Base-by-base conservation (phyloP, 495 filamentous ascomycete genomes). In the Trypethelium eluteriae region DNA sequence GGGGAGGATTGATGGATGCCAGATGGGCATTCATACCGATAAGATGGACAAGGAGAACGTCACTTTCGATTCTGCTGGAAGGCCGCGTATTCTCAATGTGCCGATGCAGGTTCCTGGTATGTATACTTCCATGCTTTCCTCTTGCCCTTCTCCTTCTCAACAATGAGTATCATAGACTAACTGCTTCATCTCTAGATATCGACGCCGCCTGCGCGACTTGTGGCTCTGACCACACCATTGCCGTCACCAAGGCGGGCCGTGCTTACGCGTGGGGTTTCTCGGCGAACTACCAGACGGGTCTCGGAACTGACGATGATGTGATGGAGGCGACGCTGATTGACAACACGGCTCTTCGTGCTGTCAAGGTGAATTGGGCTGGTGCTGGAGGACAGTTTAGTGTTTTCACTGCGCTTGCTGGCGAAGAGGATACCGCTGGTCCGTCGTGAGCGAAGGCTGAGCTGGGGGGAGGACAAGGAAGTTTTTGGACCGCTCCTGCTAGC, bases 261-360 rank as follows among this genome's bases (percentile, higher is more conserved):
- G 87, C 85, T 5, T 90, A 84, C 74, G 81, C 81, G 41, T 91
- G 88, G 88, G 89, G 89, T 2, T 90, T 89, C 77, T 84, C 80
- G 34, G 78, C 75, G 53, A 84, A 82, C 67, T 88, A 85, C 72
- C 87, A 89, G 76, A 86, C 86, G n/a, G 88, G 88, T 5, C 83
- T 80, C 63, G 85, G 84, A 10, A 82, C 79, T 3, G 77, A 75
- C 2, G 70, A 72, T 11, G 53, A 59, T 36, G 53, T 91, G 36
- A 74, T 81, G 63, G 64, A 74, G 12, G 85, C 89, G 0, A 88
- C 81, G 1, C 71, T 81, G 32, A 85, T 92, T 63, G 82, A 88
- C 63, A 86, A 86, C 74, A 81, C 80, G 0, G 86, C 87, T 16
- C 79, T 88, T 10, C 74, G 79, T 34, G 86, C 77, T 34, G 78